Evolutionary conservation across 2,329 filamentous ascomycete genomes (phyloP), one percentile per base, ranked within the genome.

Genomic region (Calonectria multiphialidica): DNA sequence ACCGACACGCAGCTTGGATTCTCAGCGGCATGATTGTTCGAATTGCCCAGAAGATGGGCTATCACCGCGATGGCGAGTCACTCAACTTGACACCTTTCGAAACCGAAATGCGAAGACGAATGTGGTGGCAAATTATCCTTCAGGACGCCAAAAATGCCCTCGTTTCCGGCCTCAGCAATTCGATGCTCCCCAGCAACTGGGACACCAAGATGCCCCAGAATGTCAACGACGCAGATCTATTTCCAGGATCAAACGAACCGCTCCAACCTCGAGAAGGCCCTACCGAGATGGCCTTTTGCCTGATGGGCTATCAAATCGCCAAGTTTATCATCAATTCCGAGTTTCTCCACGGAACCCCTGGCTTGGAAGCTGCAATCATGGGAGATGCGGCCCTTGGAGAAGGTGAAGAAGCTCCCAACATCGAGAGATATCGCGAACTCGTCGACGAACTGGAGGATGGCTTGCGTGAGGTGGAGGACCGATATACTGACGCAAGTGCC

Each of bases 101-200:
- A 76, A 89, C 89, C 2, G 91, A 94, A 78, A 93, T 93, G 86
- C 87, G 91, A n/a, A 85, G 92, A 50, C 86, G 92, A 8, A 85
- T 93, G 23, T 94, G 92, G 92, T 92, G 90, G 91, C 88, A 90
- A 77, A 87, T 93, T 30, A 85, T 91, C 61, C 83, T 92, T 68
- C 84, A 90, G 65, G 90, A 92, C 73, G 84, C 87, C 50, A 88
- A 90, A 74, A 88, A 88, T 68, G 90, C 89, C 49, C 82, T 91
- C 70, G 83, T 90, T 70, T 91, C 90, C 5, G 90, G 90, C 1
- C 85, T 92, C 28, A 89, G 85, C 70, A 87, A 89, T 73, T 87
- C 87, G 12, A 81, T 89, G 66, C 81, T 90, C 2, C 87, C 88
- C 5, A 84, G 83, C n/a, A 84, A 84, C 47, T 91, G 89, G 87